Percentiles rank a stretch among this genome's conserved stretches.
Conservation (phyloP, 305 asterid genomes). For the Fraxinus platypoda region DNA sequence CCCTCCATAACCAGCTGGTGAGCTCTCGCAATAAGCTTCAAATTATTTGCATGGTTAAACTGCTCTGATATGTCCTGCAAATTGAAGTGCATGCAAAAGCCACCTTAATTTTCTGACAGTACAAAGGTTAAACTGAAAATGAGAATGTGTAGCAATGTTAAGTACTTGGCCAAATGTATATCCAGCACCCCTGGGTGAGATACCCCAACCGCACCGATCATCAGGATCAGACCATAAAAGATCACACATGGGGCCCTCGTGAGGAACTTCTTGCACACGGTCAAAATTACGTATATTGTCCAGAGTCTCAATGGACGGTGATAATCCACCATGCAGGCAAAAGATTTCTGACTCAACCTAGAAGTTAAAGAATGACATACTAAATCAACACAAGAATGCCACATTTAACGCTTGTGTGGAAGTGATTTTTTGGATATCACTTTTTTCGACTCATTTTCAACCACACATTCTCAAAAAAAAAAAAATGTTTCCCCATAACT, state of each 20-base stretch:
- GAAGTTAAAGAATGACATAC: background rate
- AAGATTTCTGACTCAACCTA: constrained; percentile 68
- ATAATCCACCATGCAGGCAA: constrained; percentile 67
- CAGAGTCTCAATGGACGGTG: constrained; percentile 65
- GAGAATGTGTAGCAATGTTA: background rate
- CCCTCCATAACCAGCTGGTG: constrained; percentile 71
- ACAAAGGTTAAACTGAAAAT: background rate
- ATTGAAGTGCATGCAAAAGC: background rate
- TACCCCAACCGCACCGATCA: constrained; percentile 81
- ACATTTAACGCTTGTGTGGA: background rate
- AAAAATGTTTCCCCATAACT: no score
- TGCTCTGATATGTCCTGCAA: constrained; percentile 57
- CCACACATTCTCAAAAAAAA: no score
- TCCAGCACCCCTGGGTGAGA: constrained; percentile 77
- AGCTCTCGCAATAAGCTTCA: constrained; percentile 62
- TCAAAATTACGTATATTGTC: constrained; percentile 59
- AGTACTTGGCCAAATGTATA: constrained; percentile 62
- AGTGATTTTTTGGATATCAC: background rate
- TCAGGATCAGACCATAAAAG: constrained; percentile 76
- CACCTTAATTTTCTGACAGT: background rate
- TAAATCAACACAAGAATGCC: background rate
- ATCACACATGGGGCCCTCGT: constrained; percentile 77
- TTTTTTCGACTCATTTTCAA: no score
- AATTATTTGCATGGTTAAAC: constrained; percentile 48
- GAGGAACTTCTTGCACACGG: constrained; percentile 76